Evolutionary conservation across 2,329 filamentous ascomycete species (phyloP), one percentile per base, ranked within the genome.

Genomic region (Sporothrix pallida): DNA sequence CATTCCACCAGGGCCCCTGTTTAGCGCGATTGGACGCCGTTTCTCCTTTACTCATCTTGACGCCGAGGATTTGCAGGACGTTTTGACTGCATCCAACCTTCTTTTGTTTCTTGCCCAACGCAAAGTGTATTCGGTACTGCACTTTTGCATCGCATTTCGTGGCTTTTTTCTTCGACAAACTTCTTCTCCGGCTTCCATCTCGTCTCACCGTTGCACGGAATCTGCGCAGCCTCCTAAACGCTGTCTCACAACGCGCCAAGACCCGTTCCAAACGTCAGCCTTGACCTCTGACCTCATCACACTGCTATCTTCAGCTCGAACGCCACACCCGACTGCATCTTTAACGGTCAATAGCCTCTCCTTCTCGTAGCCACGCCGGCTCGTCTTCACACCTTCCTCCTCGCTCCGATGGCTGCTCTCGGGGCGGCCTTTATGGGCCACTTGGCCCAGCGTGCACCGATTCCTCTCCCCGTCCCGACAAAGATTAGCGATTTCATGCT

Each of bases 241-340:
- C 48, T 60, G 69, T 71, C 56, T 62, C 70, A 70, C 56, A 37
- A 37, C 65, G 15, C 65, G 23, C 65, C 46, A 68, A 52, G 63
- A 50, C 44, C 42, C 20, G 15, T n/a, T 31, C 23, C 63, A 37
- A 20, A 50, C 20, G 46, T 20, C 65, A 37, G 65, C 65, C 65
- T 31, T 52, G 20, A n/a, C 65, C 7, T 65, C 42, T 67, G 62
- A 67, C 62, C 42, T 26, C 62, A 67, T 48, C 62, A 48, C n/a
- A 3, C 23, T 15, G 42, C 42, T 12, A 63, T 44, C 42, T 23
- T 23, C 62, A 37, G 17, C 46, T 37, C 23, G 23, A 37, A 37
- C 46, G 23, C 15, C 65, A 20, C 46, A 8, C 31, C n/a, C 62
- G 13, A 9, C 42, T 48, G 42, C 42, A 20, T 20, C 62, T 17